Evolutionary conservation across 2,329 filamentous ascomycete genomes (phyloP), one percentile per base, ranked within the genome.

Genomic region (Penicillium hordei): DNA sequence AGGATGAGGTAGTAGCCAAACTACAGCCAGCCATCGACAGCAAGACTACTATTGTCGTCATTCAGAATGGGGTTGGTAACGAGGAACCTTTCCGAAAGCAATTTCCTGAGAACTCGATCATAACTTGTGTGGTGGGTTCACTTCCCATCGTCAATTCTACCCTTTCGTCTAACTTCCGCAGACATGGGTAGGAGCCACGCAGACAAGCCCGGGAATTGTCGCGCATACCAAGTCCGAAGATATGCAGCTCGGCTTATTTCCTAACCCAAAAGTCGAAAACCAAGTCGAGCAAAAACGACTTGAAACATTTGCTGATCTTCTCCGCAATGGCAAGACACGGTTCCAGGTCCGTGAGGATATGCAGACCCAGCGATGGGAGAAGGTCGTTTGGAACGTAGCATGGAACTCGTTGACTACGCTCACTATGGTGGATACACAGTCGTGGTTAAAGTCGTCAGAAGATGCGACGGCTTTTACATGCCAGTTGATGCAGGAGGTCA

Each of bases 221-320:
- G 67, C 71, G 9, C 83, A 86, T 61, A 81, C 73, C 23, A 79
- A 78, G 52, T 79, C 79, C 13, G 83, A 86, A 65, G 75, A 83
- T 59, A 80, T 82, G 68, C 79, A 86, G 55, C 79, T 86, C 4
- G 83, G 83, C 0, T 66, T 85, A 0, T 85, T 79, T 60, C 71
- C 76, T 0, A 82, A 81, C 33, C 25, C 68, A 0, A 15, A 48
- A 0, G 43, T 75, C 0, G 68, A 77, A 0, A 12, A 43, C 0
- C 23, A 59, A 0, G 8, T 65, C 0, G 81, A 83, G 48, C 58
- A 72, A 3, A 23, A 64, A 3, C 73, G 74, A 0, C 74, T 85
- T 0, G 59, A 78, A 0, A 65, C 63, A 0, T 81, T 83, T 39
- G 71, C 76, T 0, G 60, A 66, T 0, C 62, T 83, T 0, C 65